Base-by-base conservation (phyloP, 2,329 filamentous ascomycete genomes). In the Stachybotrys chartarum region DNA sequence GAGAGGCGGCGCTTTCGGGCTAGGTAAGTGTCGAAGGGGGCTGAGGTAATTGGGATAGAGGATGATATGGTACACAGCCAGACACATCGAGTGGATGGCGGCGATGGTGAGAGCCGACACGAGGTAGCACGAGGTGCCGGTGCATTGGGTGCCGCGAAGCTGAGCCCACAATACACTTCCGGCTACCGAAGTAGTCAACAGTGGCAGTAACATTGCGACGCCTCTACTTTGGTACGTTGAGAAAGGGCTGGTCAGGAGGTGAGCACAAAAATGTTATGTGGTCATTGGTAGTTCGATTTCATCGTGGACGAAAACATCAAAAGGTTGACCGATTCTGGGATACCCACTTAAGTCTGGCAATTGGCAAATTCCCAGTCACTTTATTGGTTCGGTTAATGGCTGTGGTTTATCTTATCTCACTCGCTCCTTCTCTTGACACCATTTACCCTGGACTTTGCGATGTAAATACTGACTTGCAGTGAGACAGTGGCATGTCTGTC, bases 21-120 rank as follows among this genome's bases (percentile, higher is more conserved):
- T 42, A 5, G 56, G 56, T 18, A 58, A 54, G 42, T 58, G 46
- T 18, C 56, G 56, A 31, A 58, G 56, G 46, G 56, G 56, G n/a
- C 56, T 58, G 46, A 58, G 56, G 42, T 58, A 56, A 50, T 52
- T 52, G n/a, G 56, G 56, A 48, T 58, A 58, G 3, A 57, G 18
- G 17, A 58, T 16, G 17, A 58, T 32, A 8, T 58, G 42, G 14
- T 58, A 58, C 17, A 53, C 24, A 14, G 54, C 14, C 17, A 56
- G 44, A 44, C 54, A 83, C 5, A 78, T 78, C 3, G 77, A 74
- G 56, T 79, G 78, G 58, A 83, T 80, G 12, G 72, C 66, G 0
- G 78, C 72, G 1, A 79, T 77, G 3, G 72, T 77, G 59, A 82
- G 81, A 1, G 78, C 80, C 49, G 73, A 72, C 76, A 82, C 81